Percentiles rank a stretch among this genome's conserved stretches.
phyloP scores from a whole-genome alignment of 805 yeast genomes.

The Candida railenensis region DNA sequence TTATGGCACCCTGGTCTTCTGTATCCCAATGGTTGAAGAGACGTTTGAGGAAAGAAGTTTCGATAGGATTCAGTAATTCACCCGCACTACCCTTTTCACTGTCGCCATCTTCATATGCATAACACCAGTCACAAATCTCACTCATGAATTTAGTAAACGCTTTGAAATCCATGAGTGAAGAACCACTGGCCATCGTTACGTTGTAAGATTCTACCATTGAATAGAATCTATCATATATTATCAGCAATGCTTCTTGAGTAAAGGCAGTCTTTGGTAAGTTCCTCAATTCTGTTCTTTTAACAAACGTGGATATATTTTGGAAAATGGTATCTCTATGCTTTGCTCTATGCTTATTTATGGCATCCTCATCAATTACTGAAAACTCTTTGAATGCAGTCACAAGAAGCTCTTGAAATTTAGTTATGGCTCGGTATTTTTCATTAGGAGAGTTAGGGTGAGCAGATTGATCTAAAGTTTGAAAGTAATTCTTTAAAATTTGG shows the following conservation, averaged over 20 bases:
- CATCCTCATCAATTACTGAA: constrained; percentile 70
- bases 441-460: constrained; percentile 74
- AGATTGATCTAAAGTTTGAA: constrained; percentile 70
- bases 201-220: constrained; percentile 68
- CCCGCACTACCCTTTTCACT: background rate
- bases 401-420: constrained; percentile 85
- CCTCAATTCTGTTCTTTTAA: constrained; percentile 87
- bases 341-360: constrained; percentile 65
- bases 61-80: background rate
- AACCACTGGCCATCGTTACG: constrained; percentile 46
- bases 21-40: constrained; percentile 50
- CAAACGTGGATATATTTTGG: constrained; percentile 84
- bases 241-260: constrained; percentile 55
- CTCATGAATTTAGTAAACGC: constrained; percentile 74
- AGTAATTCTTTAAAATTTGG: constrained; percentile 79
- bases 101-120: background rate
- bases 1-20: constrained; percentile 51
- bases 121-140: constrained; percentile 73
- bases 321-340: constrained; percentile 75
- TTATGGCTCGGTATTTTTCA: constrained; percentile 61
- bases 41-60: constrained; percentile 38
- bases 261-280: constrained; percentile 78
- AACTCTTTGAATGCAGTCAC: constrained; percentile 94
- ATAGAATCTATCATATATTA: constrained; percentile 83
- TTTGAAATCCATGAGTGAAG: constrained; percentile 69